Evolutionary conservation across 306 rosid species (phyloP).

Genomic region (Hippophae rhamnoides): DNA sequence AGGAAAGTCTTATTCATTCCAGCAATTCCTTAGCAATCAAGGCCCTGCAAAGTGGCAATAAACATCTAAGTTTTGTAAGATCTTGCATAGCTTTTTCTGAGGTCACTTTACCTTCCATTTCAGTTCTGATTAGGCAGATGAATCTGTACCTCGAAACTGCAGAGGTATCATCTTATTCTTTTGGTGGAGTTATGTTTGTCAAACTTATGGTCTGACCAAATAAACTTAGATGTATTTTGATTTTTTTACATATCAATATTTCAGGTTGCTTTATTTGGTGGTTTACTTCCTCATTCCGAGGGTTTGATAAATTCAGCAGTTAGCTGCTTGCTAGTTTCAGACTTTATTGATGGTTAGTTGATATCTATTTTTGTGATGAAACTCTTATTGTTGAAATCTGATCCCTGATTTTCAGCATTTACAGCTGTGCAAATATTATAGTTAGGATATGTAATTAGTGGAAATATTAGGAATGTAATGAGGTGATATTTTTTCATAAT

Average conservation of each 20-base stretch:
- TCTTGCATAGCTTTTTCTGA: conserved; percentile 85
- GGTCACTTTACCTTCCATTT: conserved; percentile 81
- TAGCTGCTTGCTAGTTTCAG: conserved; percentile 46
- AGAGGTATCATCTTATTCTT: conserved; percentile 43
- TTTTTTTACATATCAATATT: conserved; percentile 19
- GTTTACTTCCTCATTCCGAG: conserved; percentile 73
- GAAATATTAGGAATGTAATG: no score
- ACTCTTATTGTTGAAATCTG: neutral
- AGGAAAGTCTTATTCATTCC: conserved; percentile 84
- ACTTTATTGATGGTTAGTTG: conserved; percentile 54
- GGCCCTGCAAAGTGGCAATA: conserved; percentile 45
- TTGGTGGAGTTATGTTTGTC: conserved; percentile 6
- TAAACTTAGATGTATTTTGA: no score
- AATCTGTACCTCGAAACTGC: conserved; percentile 87
- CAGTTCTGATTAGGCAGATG: conserved; percentile 47
- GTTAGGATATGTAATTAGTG: no score
- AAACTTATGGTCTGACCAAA: conserved; percentile 5
- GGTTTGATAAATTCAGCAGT: conserved; percentile 67
- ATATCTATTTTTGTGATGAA: conserved; percentile 9
- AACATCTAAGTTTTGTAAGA: conserved; percentile 49
- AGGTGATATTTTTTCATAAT: no score
- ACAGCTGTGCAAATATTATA: no score
- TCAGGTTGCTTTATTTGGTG: conserved; percentile 69
- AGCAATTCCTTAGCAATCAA: conserved; percentile 66
- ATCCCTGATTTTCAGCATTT: no score